Evolutionary conservation across 2,329 filamentous ascomycete species (phyloP), one percentile per base, ranked within the genome.

Genomic region (Fusarium succisae): DNA sequence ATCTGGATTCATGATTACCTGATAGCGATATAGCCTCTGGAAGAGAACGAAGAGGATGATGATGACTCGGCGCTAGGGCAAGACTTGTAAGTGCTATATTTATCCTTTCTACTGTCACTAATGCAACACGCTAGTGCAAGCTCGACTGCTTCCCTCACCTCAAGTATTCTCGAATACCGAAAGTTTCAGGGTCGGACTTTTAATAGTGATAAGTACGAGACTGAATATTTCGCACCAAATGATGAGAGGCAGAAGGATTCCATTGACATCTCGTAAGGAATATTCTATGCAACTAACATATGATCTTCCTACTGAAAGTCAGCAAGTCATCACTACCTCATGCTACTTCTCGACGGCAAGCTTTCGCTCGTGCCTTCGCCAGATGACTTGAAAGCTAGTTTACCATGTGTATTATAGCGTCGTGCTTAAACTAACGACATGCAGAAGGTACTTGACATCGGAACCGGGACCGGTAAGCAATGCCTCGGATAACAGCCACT

Each of bases 201-300:
- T 1, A 51, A 70, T 8, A 56, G 64, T 9, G 57, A 69, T 1
- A 45, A 48, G 9, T 66, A 63, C 24, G 26, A 56, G 6, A 47
- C 32, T 4, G 43, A 55, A 3, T 63, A 63, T 9, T 63, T 63
- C 15, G 50, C 66, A 0, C 67, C 67, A 2, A 70, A 70, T 8
- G 67, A 69, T 12, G 67, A 69, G 8, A 53, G 55, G 5, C 67
- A 70, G 5, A 70, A 28, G 22, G 57, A 69, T 3, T 69, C 58
- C 0, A 70, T 70, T 32, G 67, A 70, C 5, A 70, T 70, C 6
- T 57, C 66, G 66, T 69, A 48, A n/a, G 64, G 11, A 18, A n/a
- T 32, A 6, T 5, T 50, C 10, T 17, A 18, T 6, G 20, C 7
- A 17, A 18, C 47, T 4, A 17, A 30, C 1, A 13, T 50, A 7